These are phyloP conservation scores for Biscogniauxia sp. DNA, from an alignment of 2,329 filamentous ascomycete genomes.

Conservation along the genomic window DNA sequence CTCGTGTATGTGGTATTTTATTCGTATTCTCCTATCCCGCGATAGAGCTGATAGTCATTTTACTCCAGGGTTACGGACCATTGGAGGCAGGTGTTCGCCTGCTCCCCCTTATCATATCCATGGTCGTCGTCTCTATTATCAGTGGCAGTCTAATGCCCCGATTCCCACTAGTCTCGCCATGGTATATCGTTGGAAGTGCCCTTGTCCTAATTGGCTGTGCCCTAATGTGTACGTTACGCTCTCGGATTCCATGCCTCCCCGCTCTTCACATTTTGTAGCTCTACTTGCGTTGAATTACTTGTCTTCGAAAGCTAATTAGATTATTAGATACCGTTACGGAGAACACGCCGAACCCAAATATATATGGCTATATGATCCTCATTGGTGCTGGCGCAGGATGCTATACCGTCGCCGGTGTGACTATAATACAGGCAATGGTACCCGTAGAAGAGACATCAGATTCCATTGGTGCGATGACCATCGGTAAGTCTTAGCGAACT, in stretches of 20 bases:
- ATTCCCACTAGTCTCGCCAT: slow-evolving; percentile 37
- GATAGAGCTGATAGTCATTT: no score
- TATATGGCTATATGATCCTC: slow-evolving; percentile 38
- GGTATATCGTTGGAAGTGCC: slow-evolving; percentile 35
- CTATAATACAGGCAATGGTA: slow-evolving; percentile 36
- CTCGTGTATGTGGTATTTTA: slow-evolving; percentile 13
- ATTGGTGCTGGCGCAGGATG: slow-evolving; percentile 40
- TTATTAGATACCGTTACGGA: slow-evolving; percentile 18
- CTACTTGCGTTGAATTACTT: no score
- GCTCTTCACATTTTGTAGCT: no score
- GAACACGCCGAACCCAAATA: slow-evolving; percentile 23
- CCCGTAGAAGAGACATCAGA: slow-evolving; percentile 29
- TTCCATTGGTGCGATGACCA: slow-evolving; percentile 35
- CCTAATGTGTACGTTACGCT: slow-evolving; percentile 29
- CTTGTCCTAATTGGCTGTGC: slow-evolving; percentile 33
- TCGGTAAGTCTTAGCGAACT: slow-evolving; percentile 20
- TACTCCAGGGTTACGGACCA: slow-evolving; percentile 33
- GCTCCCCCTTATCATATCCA: slow-evolving; percentile 37
- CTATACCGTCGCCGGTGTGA: slow-evolving; percentile 36
- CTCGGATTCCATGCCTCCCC: slow-evolving; percentile 4
- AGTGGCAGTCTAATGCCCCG: slow-evolving; percentile 36
- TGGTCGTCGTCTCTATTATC: slow-evolving; percentile 35
- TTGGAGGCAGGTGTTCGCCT: slow-evolving; percentile 37
- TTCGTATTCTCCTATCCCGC: neutral
- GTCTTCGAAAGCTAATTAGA: no score